Evolutionary conservation across 768 basidiomycete genomes (phyloP).

Genomic region (Leccinum rimulosum): DNA sequence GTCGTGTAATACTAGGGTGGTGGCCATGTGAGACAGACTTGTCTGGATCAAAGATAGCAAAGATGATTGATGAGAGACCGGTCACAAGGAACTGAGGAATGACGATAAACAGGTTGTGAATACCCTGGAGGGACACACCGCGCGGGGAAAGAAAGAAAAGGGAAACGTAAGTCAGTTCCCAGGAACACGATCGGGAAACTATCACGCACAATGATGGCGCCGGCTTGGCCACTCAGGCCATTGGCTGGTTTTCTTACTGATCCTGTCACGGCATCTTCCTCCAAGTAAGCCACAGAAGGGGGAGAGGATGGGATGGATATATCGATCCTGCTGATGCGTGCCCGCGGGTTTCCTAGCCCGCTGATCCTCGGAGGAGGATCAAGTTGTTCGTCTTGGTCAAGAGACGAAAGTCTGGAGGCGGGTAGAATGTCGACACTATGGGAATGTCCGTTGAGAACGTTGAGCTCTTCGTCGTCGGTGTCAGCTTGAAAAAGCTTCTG

Average conservation of each 20-base stretch:
- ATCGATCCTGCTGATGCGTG: constrained; percentile 49
- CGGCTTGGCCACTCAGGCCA: constrained; percentile 76
- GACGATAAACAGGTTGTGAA: constrained; percentile 93
- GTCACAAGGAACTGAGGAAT: constrained; percentile 94
- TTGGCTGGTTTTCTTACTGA: constrained; percentile 11
- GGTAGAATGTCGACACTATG: not conserved
- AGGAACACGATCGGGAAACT: not conserved
- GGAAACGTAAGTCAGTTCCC: not conserved
- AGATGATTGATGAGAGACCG: constrained; percentile 79
- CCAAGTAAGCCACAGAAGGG: constrained; percentile 12
- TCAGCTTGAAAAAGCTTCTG: constrained; percentile 20
- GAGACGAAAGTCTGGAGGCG: constrained; percentile 6
- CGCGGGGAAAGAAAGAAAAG: not conserved
- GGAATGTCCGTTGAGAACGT: not conserved
- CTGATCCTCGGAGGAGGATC: constrained; percentile 30
- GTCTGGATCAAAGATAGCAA: constrained; percentile 76
- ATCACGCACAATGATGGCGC: constrained; percentile 73
- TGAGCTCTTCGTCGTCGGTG: constrained; percentile 23
- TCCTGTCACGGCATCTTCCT: constrained; percentile 20
- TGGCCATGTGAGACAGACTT: constrained; percentile 43
- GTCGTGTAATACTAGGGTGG: constrained; percentile 14
- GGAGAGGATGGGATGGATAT: constrained; percentile 25
- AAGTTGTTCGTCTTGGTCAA: constrained; percentile 8
- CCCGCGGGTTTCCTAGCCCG: constrained; percentile 39
- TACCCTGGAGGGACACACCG: constrained; percentile 54